A percentile compares a stretch with the other conserved stretches of the same genome.
phyloP scores from a whole-genome alignment of 2,329 filamentous ascomycete genomes.

The Nothophoma quercina region DNA sequence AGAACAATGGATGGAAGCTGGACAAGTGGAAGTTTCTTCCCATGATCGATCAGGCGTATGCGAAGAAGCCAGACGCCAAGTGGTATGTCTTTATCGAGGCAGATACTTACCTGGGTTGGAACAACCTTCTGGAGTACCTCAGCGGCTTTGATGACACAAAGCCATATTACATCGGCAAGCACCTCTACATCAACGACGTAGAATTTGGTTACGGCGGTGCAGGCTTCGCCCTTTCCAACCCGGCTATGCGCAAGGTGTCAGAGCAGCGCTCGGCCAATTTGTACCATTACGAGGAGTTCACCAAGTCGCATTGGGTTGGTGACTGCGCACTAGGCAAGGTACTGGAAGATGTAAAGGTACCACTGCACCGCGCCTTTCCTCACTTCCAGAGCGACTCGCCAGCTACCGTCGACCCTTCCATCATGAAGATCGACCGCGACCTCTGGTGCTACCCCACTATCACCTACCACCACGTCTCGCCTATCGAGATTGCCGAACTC shows the following conservation, averaged over 20 bases:
- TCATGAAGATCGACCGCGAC: constrained; percentile 43
- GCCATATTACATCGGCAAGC: constrained; percentile 54
- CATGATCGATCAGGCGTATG: constrained; percentile 59
- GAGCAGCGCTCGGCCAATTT: constrained; percentile 41
- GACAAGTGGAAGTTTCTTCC: constrained; percentile 69
- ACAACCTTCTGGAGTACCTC: constrained; percentile 52
- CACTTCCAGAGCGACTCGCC: constrained; percentile 57
- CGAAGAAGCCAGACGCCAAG: constrained; percentile 44
- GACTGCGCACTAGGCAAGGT: constrained; percentile 50
- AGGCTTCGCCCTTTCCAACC: constrained; percentile 54
- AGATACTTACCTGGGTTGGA: constrained; percentile 48
- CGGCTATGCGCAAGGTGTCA: constrained; percentile 49
- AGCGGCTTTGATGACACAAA: constrained; percentile 48
- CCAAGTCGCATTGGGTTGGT: constrained; percentile 48
- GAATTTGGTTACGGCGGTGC: constrained; percentile 57
- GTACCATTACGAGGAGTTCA: constrained; percentile 47
- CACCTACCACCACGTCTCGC: constrained; percentile 51
- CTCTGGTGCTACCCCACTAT: constrained; percentile 56
- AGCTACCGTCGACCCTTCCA: constrained; percentile 50
- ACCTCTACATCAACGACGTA: constrained; percentile 53
- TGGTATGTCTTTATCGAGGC: constrained; percentile 51
- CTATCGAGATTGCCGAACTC: constrained; percentile 47
- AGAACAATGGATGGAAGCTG: constrained; percentile 59
- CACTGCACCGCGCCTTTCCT: constrained; percentile 51
- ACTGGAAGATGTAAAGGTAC: constrained; percentile 46